Percentiles rank a stretch among this genome's conserved stretches.
phyloP scores from a whole-genome alignment of 2,329 filamentous ascomycete species.

The Apiospora saccharicola region DNA sequence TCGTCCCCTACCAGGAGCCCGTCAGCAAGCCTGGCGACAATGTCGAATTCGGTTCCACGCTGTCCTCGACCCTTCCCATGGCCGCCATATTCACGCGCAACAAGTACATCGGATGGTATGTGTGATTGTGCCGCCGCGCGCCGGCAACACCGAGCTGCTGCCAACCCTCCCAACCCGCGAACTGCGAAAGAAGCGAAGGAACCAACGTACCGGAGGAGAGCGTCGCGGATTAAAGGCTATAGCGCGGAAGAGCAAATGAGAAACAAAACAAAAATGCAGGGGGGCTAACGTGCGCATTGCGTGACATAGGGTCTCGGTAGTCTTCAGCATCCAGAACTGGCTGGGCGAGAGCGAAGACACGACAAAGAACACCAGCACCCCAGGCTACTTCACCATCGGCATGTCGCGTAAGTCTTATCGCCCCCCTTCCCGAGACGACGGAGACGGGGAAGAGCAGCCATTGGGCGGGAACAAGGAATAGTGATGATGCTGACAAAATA shows the following conservation, averaged over 20 bases:
- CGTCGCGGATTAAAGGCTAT: neutral
- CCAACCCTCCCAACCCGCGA: neutral
- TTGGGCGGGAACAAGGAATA: neutral
- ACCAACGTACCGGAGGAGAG: neutral
- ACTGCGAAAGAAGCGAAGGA: neutral
- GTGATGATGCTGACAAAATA: conserved; percentile 5
- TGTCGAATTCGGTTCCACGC: conserved; percentile 75
- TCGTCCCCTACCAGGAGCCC: conserved; percentile 87
- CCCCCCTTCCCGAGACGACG: neutral
- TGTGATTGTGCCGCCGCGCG: conserved; percentile 25
- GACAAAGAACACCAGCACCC: conserved; percentile 70
- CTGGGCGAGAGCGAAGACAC: conserved; percentile 75
- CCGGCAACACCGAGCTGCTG: neutral
- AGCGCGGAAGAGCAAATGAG: neutral
- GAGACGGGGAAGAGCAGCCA: neutral
- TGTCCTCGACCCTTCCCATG: conserved; percentile 88
- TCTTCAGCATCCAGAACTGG: conserved; percentile 80
- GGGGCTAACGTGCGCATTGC: neutral
- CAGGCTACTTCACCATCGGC: conserved; percentile 74
- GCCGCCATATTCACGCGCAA: conserved; percentile 94
- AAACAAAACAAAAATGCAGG: neutral
- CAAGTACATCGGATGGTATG: conserved; percentile 75
- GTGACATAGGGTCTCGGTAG: conserved; percentile 69
- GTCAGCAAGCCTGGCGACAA: conserved; percentile 65
- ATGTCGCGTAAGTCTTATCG: conserved; percentile 73